Percentiles rank a stretch among this genome's conserved stretches.
phyloP scores from a whole-genome alignment of 148 eudicot genomes.

The Fallopia convolvulus region DNA sequence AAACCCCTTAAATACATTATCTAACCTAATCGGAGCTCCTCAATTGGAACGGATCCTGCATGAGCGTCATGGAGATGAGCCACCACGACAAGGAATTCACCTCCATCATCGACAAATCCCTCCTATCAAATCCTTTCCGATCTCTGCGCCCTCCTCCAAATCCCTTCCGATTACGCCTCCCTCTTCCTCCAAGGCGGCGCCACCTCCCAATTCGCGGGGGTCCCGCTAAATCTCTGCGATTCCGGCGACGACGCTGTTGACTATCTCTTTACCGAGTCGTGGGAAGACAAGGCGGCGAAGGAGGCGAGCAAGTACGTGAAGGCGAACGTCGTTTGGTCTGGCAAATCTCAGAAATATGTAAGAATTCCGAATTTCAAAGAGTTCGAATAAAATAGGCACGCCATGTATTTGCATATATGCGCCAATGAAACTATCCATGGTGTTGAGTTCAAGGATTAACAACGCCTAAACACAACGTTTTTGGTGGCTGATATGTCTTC shows the following conservation, averaged over 20 bases:
- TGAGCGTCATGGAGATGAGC: slow-evolving; percentile 98
- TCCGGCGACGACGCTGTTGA: slow-evolving; percentile 50
- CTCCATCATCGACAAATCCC: slow-evolving; percentile 78
- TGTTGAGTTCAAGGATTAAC: slow-evolving; percentile 76
- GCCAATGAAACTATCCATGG: slow-evolving; percentile 93
- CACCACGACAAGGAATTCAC: slow-evolving; percentile 86
- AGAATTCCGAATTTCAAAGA: too few relatives aligned
- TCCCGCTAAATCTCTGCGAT: slow-evolving; percentile 57
- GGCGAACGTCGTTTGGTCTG: slow-evolving; percentile 49
- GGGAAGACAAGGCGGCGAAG: slow-evolving; percentile 89
- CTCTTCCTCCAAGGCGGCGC: slow-evolving; percentile 96
- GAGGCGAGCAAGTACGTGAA: slow-evolving; percentile 62
- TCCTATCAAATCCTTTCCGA: too few relatives aligned
- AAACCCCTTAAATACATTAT: too few relatives aligned
- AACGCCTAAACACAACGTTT: too few relatives aligned
- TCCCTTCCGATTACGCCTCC: slow-evolving; percentile 53
- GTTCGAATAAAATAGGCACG: too few relatives aligned
- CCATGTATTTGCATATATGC: slow-evolving; percentile 81
- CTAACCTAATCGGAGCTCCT: slow-evolving; percentile 75
- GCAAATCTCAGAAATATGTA: too few relatives aligned
- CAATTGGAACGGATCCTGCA: slow-evolving; percentile 58
- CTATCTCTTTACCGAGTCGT: slow-evolving; percentile 75
- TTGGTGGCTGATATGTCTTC: too few relatives aligned
- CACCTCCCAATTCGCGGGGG: slow-evolving; percentile 77
- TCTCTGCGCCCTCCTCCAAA: too few relatives aligned